Percentiles rank a stretch among this genome's conserved stretches.
Evolutionary conservation across 2,329 filamentous ascomycete genomes (phyloP).

Genomic region (Ceratocystis cubensis): DNA sequence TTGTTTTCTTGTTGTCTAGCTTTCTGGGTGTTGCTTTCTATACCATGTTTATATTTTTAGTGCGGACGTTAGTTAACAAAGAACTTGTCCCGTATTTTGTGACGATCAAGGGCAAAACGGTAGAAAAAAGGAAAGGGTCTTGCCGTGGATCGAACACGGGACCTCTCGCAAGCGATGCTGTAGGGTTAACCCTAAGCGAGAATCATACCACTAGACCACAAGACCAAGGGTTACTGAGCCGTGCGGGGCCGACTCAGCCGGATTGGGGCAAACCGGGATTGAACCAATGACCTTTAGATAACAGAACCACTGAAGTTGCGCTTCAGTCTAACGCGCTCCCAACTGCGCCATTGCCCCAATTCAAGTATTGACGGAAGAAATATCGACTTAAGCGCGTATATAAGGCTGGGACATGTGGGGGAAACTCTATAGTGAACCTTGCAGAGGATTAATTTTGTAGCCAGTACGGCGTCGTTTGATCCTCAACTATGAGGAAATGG

Average conservation of each 20-base stretch:
- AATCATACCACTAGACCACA: constrained; percentile 59
- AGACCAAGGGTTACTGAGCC: constrained; percentile 30
- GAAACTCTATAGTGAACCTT: no score
- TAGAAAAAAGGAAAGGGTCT: constrained; percentile 15
- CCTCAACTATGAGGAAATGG: no score
- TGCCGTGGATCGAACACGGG: constrained; percentile 24
- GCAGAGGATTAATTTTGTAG: no score
- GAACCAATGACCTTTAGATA: constrained; percentile 17
- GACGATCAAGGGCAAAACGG: background rate
- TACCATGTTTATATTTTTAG: background rate
- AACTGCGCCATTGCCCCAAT: constrained; percentile 13
- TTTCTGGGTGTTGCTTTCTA: background rate
- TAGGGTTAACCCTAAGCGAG: constrained; percentile 49
- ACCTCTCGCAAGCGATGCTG: constrained; percentile 24
- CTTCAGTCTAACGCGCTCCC: constrained; percentile 10
- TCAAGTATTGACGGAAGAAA: no score
- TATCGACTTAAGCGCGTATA: no score
- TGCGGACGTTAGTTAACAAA: background rate
- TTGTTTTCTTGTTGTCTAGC: background rate
- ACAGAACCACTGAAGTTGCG: constrained; percentile 14
- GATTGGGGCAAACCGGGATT: constrained; percentile 15
- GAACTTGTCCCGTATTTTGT: background rate
- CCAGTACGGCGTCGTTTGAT: no score
- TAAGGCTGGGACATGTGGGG: no score
- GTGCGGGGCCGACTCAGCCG: background rate